Evolutionary conservation across 345 rosid species (phyloP).

Genomic region (Eucalyptus pauciflora): DNA sequence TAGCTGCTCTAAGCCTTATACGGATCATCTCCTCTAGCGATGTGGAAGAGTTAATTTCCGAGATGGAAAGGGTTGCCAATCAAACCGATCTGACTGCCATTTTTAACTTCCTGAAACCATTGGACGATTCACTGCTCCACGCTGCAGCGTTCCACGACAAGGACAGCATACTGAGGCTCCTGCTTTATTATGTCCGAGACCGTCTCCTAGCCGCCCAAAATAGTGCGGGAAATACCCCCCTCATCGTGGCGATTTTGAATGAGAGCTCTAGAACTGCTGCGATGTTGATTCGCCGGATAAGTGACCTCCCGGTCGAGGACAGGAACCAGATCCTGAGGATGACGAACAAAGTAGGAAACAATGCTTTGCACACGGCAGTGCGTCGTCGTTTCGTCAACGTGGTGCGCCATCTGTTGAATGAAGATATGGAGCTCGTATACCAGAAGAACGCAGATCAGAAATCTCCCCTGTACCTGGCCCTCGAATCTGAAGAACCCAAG

Average conservation of each 20-base stretch:
- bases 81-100: not conserved
- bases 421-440: not conserved
- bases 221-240: rapidly evolving
- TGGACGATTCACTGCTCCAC: not conserved
- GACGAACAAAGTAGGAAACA: not conserved
- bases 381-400: rapidly evolving
- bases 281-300: not conserved
- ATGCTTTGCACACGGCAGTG: not conserved
- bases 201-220: not conserved
- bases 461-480: not conserved
- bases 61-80: not conserved
- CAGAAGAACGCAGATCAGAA: rapidly evolving
- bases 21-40: rapidly evolving
- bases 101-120: not conserved
- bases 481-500: rapidly evolving
- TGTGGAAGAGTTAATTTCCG: not conserved
- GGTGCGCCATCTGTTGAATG: not conserved
- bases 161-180: not conserved
- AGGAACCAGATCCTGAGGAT: not conserved
- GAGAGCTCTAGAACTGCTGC: not conserved
- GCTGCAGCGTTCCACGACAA: rapidly evolving
- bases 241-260: rapidly evolving
- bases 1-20: rapidly evolving
- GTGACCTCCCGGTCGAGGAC: not conserved
- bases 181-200: not conserved